Percentiles rank a stretch among this genome's conserved stretches.
Conservation (phyloP, 192 early-diverging fungal genomes). For the Coemansia sp. region DNA sequence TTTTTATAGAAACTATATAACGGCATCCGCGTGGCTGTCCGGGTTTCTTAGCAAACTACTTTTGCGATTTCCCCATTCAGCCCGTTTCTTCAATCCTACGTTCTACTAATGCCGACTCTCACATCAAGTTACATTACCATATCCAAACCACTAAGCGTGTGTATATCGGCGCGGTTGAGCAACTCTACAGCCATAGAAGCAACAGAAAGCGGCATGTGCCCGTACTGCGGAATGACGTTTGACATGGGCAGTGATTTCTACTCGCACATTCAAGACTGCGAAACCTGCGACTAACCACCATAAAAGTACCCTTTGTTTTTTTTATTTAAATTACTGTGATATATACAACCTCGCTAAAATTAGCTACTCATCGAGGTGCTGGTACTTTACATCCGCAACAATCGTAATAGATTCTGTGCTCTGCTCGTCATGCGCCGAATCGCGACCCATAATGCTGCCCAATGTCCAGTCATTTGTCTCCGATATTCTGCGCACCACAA, state of each 20-base stretch:
- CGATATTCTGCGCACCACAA: conserved; percentile 33
- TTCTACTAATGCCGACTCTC: too few species aligned
- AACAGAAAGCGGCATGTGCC: neutral
- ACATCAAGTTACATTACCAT: too few species aligned
- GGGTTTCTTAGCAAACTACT: neutral
- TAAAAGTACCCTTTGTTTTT: neutral
- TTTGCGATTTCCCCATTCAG: neutral
- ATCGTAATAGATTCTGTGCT: conserved; percentile 19
- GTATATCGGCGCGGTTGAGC: too few species aligned
- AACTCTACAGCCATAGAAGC: neutral
- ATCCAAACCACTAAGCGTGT: too few species aligned
- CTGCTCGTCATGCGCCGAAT: neutral
- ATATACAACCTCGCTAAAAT: neutral
- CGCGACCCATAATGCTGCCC: conserved; percentile 16
- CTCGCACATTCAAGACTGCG: neutral
- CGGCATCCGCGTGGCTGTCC: neutral
- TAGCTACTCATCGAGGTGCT: conserved; percentile 11
- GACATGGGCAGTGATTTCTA: neutral
- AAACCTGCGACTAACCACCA: neutral
- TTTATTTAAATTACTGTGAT: neutral
- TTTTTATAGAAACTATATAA: neutral
- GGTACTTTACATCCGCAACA: conserved; percentile 29
- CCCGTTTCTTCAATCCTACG: too few species aligned
- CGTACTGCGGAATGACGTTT: conserved; percentile 10
- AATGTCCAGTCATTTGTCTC: conserved; percentile 48